Base-by-base conservation (phyloP, 805 yeast species). In the Candida krabiensis region DNA sequence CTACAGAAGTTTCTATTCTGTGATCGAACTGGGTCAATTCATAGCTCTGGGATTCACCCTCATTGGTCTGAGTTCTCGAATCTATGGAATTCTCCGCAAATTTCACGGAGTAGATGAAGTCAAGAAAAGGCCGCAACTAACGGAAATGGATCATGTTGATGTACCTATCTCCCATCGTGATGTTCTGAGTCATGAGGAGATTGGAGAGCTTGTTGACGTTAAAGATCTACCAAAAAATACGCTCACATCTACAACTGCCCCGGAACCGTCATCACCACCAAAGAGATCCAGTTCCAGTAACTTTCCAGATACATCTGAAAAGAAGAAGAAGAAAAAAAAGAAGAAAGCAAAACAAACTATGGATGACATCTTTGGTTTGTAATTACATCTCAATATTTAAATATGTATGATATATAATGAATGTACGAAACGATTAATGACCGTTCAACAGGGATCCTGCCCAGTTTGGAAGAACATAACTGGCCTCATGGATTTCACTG, bases 381-480 rank as follows among this genome's bases (percentile, higher is more conserved):
- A 40, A 38, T 19, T 13, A 21, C 9, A 21, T 21, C 24, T 7
- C 19, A 17, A 22, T 16, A 19, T 21, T 11, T 13, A 36, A 9
- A 1, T 9, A 23, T 17, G 11, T 25, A 16, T n/a, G 18, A n/a
- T n/a, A n/a, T n/a, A n/a, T n/a, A n/a, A n/a, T n/a, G n/a, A n/a
- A n/a, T n/a, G n/a, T 8, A 21, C 11, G 24, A 21, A 22, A 16
- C 17, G 31, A 22, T 24, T 23, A 42, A 18, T 37, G 28, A 15
- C 43, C 47, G 38, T 55, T 49, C 23, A 60, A 43, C 14, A 53
- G 41, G 9, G 42, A 37, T 19, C 57, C 50, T 3, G 93, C 95
- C 88, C 91, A 86, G 28, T 78, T 79, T 19, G 96, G 96, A 39
- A 87, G 65, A 19, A 86, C 77, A 58, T 86, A 87, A 30, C 91